Base-by-base conservation (phyloP, 495 filamentous ascomycete species). In the Lasiosphaeria miniovina region DNA sequence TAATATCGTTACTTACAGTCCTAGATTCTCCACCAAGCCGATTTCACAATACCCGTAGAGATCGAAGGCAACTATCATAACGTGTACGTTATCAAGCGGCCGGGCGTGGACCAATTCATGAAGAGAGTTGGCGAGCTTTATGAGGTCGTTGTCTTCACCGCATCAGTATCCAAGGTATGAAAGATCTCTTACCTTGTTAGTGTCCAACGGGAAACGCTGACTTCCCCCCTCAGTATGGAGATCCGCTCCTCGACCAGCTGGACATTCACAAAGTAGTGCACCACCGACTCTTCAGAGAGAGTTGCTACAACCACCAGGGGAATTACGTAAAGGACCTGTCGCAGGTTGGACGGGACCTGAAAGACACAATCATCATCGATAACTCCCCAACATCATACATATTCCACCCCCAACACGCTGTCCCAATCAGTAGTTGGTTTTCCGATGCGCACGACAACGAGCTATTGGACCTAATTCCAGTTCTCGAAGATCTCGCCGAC, bases 371-470 rank as follows among this genome's bases (percentile, higher is more conserved):
- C 70, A 99, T 99, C 71, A 99, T 99, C 68, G 94, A 99, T 77
- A 99, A 99, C 75, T 98, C 94, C 31, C 95, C 94, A 15, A 99
- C 95, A 14, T 96, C 93, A 24, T 99, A 99, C 76, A 98, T 98
- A 68, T 99, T 99, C 81, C 94, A 99, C 67, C 94, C 95, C 12
- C 93, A 99, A 78, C 94, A 99, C 74, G 94, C 94, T 58, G 94
- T 99, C 49, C 94, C 94, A 31, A 99, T 99, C 77, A 97, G 93
- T 83, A 97, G 93, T 82, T 99, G 94, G 94, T 99, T 99, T 80
- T 97, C 93, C 68, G 94, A 99, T 77, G 94, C 95, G 58, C 94
- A 99, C 75, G 94, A 99, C 79, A 99, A 99, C 74, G 94, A 99
- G 81, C 84, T 99, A 59, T 82, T 99, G 66, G 94, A 99, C 71